A percentile compares a stretch with the other conserved stretches of the same genome.
These are phyloP conservation scores for Bryoerythrophyllum caledonicum DNA, from an alignment of 225 moss, liverwort and hornwort genomes.

Conservation along the genomic window DNA sequence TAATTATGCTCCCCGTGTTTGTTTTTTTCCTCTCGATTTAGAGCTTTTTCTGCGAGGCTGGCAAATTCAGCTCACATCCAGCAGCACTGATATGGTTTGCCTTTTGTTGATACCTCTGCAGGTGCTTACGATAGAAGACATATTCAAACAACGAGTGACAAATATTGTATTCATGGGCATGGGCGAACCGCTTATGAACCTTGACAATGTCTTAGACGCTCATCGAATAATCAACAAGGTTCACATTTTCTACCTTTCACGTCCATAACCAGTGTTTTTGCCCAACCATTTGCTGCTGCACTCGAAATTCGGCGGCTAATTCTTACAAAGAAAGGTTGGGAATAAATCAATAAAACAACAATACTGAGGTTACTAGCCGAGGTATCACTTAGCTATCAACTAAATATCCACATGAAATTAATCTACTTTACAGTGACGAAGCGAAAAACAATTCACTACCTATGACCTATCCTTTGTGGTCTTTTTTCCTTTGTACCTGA, in stretches of 20 bases:
- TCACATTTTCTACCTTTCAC: background rate
- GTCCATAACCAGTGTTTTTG: no score
- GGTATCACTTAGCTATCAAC: no score
- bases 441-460: no score
- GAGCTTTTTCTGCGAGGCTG: background rate
- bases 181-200: slow-evolving; percentile 98
- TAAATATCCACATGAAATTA: no score
- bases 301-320: no score
- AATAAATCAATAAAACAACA: no score
- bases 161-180: slow-evolving; percentile 99
- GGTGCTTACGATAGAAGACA: slow-evolving; percentile 88
- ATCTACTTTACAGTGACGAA: no score
- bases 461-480: background rate
- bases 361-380: no score
- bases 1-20: slow-evolving; percentile 22
- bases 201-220: slow-evolving; percentile 70
- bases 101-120: slow-evolving; percentile 31
- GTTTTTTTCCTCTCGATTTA: background rate
- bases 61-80: slow-evolving; percentile 10
- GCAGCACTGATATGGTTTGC: background rate
- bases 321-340: no score
- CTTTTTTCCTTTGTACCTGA: slow-evolving; percentile 8
- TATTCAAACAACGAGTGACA: slow-evolving; percentile 81
- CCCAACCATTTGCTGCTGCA: no score
- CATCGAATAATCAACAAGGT: slow-evolving; percentile 88